Percentiles rank a stretch among this genome's conserved stretches.
phyloP scores from a whole-genome alignment of 495 filamentous ascomycete genomes.

The Evansstolkia leycettana region DNA sequence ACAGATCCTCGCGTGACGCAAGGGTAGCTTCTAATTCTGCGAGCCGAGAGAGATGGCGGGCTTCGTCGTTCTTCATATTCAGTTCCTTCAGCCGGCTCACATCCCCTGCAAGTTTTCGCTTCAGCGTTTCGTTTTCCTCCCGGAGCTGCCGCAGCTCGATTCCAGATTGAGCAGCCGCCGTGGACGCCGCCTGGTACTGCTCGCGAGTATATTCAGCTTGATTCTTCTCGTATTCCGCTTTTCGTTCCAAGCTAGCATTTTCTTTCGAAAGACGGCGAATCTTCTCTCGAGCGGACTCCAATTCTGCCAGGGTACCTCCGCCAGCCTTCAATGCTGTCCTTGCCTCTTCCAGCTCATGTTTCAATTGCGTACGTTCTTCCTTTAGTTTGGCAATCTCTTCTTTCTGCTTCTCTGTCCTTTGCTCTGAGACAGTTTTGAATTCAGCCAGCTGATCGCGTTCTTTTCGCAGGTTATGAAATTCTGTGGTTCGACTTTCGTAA shows the following conservation, averaged over 20 bases:
- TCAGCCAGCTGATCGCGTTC: slow-evolving; percentile 20
- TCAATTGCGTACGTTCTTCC: slow-evolving; percentile 32
- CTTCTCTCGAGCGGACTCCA: slow-evolving; percentile 34
- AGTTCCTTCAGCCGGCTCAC: slow-evolving; percentile 37
- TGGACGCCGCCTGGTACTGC: slow-evolving; percentile 54
- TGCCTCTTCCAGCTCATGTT: slow-evolving; percentile 36
- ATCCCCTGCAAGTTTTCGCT: slow-evolving; percentile 39
- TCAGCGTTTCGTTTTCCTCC: slow-evolving; percentile 32
- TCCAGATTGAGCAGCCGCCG: slow-evolving; percentile 32
- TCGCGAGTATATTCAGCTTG: slow-evolving; percentile 46
- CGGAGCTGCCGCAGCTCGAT: slow-evolving; percentile 39
- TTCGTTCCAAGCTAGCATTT: slow-evolving; percentile 30
- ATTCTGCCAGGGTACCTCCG: slow-evolving; percentile 35
- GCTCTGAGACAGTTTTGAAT: slow-evolving; percentile 14
- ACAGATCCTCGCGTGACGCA: slow-evolving; percentile 28
- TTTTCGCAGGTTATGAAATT: slow-evolving; percentile 24
- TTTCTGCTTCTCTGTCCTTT: slow-evolving; percentile 25
- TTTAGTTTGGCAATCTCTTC: slow-evolving; percentile 35
- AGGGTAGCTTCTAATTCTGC: slow-evolving; percentile 36
- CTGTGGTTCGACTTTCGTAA: slow-evolving; percentile 27
- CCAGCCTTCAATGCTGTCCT: slow-evolving; percentile 34
- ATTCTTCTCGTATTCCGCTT: slow-evolving; percentile 38
- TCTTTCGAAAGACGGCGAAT: slow-evolving; percentile 29
- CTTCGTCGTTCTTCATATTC: slow-evolving; percentile 29
- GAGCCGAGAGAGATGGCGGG: slow-evolving; percentile 25